Percentiles rank a stretch among this genome's conserved stretches.
Conservation (phyloP, 1,284 basidiomycete species). For the Malassezia furfur region DNA sequence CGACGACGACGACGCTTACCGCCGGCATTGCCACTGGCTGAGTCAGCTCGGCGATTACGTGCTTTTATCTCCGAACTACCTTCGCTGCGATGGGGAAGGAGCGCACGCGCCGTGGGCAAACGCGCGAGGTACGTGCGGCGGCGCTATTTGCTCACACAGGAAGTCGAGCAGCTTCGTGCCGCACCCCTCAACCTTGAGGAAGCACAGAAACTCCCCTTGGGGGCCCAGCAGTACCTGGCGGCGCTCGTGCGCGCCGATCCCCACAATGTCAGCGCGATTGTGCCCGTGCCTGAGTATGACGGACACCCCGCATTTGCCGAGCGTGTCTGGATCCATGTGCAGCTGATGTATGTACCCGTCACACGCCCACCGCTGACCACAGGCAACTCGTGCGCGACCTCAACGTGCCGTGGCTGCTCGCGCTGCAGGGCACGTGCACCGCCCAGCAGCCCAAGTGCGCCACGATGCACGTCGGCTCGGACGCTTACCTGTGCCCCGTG, state of each 20-base stretch:
- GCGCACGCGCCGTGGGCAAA: constrained; percentile 30
- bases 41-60: background rate
- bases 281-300: constrained; percentile 54
- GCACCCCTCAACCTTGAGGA: background rate
- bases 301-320: constrained; percentile 2
- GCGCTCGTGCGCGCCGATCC: constrained; percentile 73
- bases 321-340: constrained; percentile 22
- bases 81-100: constrained; percentile 1
- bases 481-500: constrained; percentile 89
- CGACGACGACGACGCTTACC: too few relatives aligned
- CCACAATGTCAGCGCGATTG: constrained; percentile 73
- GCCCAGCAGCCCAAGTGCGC: constrained; percentile 58
- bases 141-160: background rate
- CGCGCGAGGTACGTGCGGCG: constrained; percentile 21
- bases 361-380: constrained; percentile 58
- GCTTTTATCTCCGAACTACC: background rate
- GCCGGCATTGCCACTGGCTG: background rate
- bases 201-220: constrained; percentile 72
- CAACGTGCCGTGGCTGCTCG: constrained; percentile 75
- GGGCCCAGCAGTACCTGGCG: constrained; percentile 87
- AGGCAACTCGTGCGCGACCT: constrained; percentile 63
- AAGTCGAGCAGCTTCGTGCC: constrained; percentile 3
- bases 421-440: constrained; percentile 68
- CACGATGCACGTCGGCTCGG: constrained; percentile 94
- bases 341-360: constrained; percentile 5